Conservation (phyloP, 164 flowering plant genomes). For the Liquidambar formosana region DNA sequence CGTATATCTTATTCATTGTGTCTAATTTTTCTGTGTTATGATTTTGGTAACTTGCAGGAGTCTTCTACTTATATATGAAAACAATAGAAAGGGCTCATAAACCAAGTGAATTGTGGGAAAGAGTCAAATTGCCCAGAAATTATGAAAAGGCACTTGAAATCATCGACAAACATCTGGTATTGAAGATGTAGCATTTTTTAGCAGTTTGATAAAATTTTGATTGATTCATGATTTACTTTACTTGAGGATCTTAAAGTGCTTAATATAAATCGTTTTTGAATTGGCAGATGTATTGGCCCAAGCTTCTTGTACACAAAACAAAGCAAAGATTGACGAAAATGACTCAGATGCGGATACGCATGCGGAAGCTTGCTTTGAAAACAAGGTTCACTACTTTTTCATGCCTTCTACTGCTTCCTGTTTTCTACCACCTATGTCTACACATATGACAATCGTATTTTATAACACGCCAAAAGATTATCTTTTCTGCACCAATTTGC, state of each 20-base stretch:
- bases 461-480: not conserved
- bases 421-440: not conserved
- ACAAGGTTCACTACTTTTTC: constrained; percentile 58
- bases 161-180: constrained; percentile 87
- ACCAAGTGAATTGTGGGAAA: constrained; percentile 90
- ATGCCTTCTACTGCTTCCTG: not conserved
- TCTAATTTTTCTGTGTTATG: not conserved
- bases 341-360: constrained; percentile 94
- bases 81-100: constrained; percentile 90
- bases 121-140: constrained; percentile 82
- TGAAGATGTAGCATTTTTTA: constrained; percentile 4
- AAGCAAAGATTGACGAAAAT: constrained; percentile 92
- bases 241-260: not conserved
- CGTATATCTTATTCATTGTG: too few species aligned
- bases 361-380: constrained; percentile 91
- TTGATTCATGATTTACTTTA: not conserved
- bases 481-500: not conserved
- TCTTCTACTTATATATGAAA: constrained; percentile 91
- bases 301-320: constrained; percentile 73
- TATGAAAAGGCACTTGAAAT: constrained; percentile 82
- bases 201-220: not conserved
- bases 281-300: constrained; percentile 88
- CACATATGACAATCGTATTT: not conserved
- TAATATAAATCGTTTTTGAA: not conserved
- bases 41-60: constrained; percentile 48